Evolutionary conservation across 164 flowering plant species (phyloP).

Genomic region (Macadamia tetraphylla): DNA sequence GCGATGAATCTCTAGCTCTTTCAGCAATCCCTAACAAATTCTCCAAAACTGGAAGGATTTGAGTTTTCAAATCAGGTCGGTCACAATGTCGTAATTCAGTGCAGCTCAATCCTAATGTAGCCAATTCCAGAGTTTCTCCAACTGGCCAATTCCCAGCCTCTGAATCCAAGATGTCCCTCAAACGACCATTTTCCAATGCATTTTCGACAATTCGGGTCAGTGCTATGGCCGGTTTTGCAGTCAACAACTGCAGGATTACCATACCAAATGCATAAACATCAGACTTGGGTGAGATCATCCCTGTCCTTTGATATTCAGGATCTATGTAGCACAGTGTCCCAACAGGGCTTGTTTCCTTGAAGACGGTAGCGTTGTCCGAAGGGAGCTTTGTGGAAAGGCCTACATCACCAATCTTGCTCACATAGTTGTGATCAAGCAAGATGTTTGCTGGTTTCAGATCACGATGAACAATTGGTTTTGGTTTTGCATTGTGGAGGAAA

Average conservation of each 20-base stretch:
- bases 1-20: too few relatives aligned
- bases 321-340: slow-evolving; percentile 96
- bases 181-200: slow-evolving; percentile 40
- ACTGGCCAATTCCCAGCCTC: slow-evolving; percentile 74
- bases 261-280: slow-evolving; percentile 90
- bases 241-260: slow-evolving; percentile 73
- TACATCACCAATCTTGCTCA: too few relatives aligned
- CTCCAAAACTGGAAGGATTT: slow-evolving; percentile 62
- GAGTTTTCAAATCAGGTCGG: slow-evolving; percentile 59
- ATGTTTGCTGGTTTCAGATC: slow-evolving; percentile 20
- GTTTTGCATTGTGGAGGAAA: slow-evolving; percentile 77
- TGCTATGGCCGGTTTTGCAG: slow-evolving; percentile 70
- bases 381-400: slow-evolving; percentile 35
- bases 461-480: slow-evolving; percentile 75
- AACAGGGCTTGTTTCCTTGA: slow-evolving; percentile 46
- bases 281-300: slow-evolving; percentile 57
- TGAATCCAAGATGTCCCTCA: slow-evolving; percentile 11
- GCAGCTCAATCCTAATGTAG: slow-evolving; percentile 54
- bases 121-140: slow-evolving; percentile 62
- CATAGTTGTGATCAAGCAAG: too few relatives aligned
- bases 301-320: slow-evolving; percentile 92
- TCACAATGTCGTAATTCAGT: slow-evolving; percentile 57
- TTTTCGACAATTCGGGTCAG: slow-evolving; percentile 55
- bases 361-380: slow-evolving; percentile 10
- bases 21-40: slow-evolving; percentile 30